Evolutionary conservation across 441 rosid species (phyloP).

Genomic region (Sinapis alba): DNA sequence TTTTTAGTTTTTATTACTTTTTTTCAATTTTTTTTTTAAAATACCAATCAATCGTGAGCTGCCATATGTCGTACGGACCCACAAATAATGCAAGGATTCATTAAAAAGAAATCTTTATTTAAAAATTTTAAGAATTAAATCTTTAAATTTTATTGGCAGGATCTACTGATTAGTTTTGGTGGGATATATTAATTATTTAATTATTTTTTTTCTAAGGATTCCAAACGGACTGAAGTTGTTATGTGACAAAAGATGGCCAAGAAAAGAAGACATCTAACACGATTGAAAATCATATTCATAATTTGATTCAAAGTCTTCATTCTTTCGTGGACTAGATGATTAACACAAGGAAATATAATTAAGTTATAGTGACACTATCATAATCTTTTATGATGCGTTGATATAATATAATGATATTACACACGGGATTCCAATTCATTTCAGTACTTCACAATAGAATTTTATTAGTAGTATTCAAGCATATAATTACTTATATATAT

Average conservation of each 20-base stretch:
- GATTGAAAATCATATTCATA: not conserved
- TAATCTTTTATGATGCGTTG: not conserved
- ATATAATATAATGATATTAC: conserved; percentile 10
- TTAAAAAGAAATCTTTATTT: too few relatives aligned
- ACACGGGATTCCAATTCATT: conserved; percentile 9
- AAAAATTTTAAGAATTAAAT: too few relatives aligned
- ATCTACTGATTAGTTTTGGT: too few relatives aligned
- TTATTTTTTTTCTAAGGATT: too few relatives aligned
- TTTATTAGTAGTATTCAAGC: not conserved
- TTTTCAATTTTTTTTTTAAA: too few relatives aligned
- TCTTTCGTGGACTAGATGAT: not conserved
- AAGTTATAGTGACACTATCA: not conserved
- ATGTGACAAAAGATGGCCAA: not conserved
- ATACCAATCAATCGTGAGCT: too few relatives aligned
- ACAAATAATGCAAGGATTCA: too few relatives aligned
- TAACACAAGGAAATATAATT: not conserved
- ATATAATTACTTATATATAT: not conserved
- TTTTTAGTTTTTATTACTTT: too few relatives aligned
- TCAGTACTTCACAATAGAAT: conserved; percentile 17
- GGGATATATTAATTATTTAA: too few relatives aligned
- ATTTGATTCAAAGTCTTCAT: not conserved
- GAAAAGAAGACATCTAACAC: not conserved
- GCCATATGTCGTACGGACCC: too few relatives aligned
- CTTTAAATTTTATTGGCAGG: too few relatives aligned
- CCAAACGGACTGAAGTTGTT: not conserved